Evolutionary conservation across 2,329 filamentous ascomycete species (phyloP), one percentile per base, ranked within the genome.

Genomic region (Microdochium bolleyi): DNA sequence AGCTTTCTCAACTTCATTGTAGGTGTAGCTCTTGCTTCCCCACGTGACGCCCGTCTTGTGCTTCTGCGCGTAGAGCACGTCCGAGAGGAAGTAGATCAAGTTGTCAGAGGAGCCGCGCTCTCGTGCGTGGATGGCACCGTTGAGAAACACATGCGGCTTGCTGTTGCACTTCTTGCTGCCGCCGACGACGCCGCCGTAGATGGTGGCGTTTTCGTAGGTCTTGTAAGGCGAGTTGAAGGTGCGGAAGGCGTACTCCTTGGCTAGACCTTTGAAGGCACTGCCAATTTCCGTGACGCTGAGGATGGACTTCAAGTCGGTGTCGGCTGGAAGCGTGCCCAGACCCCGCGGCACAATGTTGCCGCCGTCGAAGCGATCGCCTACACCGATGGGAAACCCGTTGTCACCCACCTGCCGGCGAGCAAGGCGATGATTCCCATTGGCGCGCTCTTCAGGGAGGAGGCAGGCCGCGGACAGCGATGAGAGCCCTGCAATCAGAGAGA

Each of bases 81-180:
- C 80, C 0, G 77, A 68, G 27, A 82, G 68, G 66, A 80, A 82
- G 68, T 81, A 82, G 44, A 83, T 64, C 13, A 83, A 67, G 54
- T 77, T 71, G 60, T 84, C 80, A 0, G 79, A 72, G 0, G 73
- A 76, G 25, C 79, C 80, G 10, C 80, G 75, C 64, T 84, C 80
- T 22, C 80, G 76, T 8, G 80, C 77, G 58, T 83, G 80, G 49
- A 82, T 73, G 25, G 70, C 77, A 44, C 73, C 74, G 54, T 76
- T 76, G 53, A 84, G 65, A 60, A 78, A 79, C 24, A 80, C 71
- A 34, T 74, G 70, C 58, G 77, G 76, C 3, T 64, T 64, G 37
- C 66, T 64, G 50, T 69, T 69, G 57, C 69, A 67, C n/a, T 66
- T 67, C 21, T 69, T 68, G 10, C 60, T 60, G 19, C 70, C 70